Conservation (phyloP, 2,329 filamentous ascomycete genomes). For the Aspergillus ruber region DNA sequence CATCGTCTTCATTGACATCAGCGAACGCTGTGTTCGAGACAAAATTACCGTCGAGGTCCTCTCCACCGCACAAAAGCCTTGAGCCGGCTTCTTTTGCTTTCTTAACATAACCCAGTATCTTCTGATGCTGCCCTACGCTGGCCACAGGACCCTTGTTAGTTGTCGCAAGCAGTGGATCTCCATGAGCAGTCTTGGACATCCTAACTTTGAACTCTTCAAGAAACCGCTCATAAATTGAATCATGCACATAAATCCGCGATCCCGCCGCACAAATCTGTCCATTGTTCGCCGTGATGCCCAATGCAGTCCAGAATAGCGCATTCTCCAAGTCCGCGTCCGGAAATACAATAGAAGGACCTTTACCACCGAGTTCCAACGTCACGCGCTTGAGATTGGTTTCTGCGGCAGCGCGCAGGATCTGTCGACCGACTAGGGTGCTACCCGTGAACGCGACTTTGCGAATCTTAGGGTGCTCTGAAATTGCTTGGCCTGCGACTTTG, state of each 20-base stretch:
- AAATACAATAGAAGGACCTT: slow-evolving; percentile 29
- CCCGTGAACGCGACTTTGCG: slow-evolving; percentile 32
- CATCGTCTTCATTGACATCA: slow-evolving; percentile 43
- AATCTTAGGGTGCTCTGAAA: slow-evolving; percentile 24
- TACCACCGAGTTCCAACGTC: slow-evolving; percentile 30
- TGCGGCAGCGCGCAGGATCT: slow-evolving; percentile 23
- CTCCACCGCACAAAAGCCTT: slow-evolving; percentile 17
- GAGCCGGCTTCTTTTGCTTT: slow-evolving; percentile 17
- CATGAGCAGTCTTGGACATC: slow-evolving; percentile 29
- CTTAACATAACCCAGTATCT: slow-evolving; percentile 18
- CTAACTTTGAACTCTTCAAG: slow-evolving; percentile 37
- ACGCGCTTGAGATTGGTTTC: slow-evolving; percentile 29
- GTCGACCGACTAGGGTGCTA: slow-evolving; percentile 20
- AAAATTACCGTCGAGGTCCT: slow-evolving; percentile 50
- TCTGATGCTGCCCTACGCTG: slow-evolving; percentile 14
- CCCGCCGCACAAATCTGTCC: slow-evolving; percentile 29
- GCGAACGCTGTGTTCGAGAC: slow-evolving; percentile 56
- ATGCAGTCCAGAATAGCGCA: slow-evolving; percentile 23
- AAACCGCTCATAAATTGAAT: slow-evolving; percentile 25
- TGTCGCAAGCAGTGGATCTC: slow-evolving; percentile 12
- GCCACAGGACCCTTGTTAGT: slow-evolving; percentile 21
- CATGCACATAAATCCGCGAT: slow-evolving; percentile 29
- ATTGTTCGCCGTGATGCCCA: slow-evolving; percentile 24
- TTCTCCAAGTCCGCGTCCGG: slow-evolving; percentile 28
- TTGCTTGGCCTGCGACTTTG: slow-evolving; percentile 43